These are phyloP conservation scores for Aspergillus campestris DNA, from an alignment of 495 filamentous ascomycete genomes.

Conservation along the genomic window DNA sequence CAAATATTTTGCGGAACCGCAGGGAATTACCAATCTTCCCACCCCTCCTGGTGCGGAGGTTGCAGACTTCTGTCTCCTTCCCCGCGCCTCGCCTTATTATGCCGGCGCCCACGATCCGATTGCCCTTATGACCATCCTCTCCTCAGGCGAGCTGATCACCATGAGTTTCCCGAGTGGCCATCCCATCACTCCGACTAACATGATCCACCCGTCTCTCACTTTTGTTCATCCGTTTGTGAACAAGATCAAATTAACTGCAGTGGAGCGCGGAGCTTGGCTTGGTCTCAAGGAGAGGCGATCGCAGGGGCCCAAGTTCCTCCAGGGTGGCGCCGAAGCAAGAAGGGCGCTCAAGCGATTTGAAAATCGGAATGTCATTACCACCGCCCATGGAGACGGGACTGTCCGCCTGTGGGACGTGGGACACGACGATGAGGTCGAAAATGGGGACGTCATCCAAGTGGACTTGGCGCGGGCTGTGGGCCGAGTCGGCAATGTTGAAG, in stretches of 20 bases:
- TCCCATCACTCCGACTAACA: slow-evolving; percentile 82
- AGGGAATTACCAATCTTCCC: slow-evolving; percentile 57
- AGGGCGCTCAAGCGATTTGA: slow-evolving; percentile 68
- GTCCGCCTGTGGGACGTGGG: slow-evolving; percentile 86
- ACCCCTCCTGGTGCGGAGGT: slow-evolving; percentile 74
- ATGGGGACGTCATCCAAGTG: slow-evolving; percentile 68
- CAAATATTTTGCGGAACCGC: slow-evolving; percentile 65
- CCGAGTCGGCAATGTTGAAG: slow-evolving; percentile 65
- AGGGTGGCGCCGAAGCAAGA: slow-evolving; percentile 63
- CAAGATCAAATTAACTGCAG: slow-evolving; percentile 51
- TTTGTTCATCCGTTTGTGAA: slow-evolving; percentile 85
- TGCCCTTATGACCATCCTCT: slow-evolving; percentile 66
- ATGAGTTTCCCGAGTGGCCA: slow-evolving; percentile 86
- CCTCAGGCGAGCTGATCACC: slow-evolving; percentile 80
- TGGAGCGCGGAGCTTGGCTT: slow-evolving; percentile 76
- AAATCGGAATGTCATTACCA: slow-evolving; percentile 68
- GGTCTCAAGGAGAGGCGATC: slow-evolving; percentile 72
- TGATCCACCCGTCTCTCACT: slow-evolving; percentile 73
- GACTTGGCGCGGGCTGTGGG: slow-evolving; percentile 79
- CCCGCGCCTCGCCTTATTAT: slow-evolving; percentile 73
- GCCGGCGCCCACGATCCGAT: slow-evolving; percentile 84
- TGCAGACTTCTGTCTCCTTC: slow-evolving; percentile 74
- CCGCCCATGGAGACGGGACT: slow-evolving; percentile 79
- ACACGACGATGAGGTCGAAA: slow-evolving; percentile 87
- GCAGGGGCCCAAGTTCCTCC: slow-evolving; percentile 64